Conservation (phyloP, 768 basidiomycete species). For the Calocybe indica region DNA sequence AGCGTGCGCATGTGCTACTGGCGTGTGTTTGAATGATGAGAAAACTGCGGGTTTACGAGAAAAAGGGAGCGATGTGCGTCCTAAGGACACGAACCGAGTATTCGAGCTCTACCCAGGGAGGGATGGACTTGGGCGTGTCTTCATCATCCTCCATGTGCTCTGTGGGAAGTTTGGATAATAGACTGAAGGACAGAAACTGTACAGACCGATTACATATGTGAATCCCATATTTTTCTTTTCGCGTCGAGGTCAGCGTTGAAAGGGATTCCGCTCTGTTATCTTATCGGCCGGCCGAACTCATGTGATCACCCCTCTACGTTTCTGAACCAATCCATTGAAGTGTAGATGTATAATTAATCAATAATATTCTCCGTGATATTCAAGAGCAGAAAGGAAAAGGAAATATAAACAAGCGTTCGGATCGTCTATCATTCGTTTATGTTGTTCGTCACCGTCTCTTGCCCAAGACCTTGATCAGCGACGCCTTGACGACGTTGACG, state of each 20-base stretch:
- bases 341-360: too few species aligned
- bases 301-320: too few species aligned
- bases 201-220: too few species aligned
- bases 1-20: constrained; percentile 78
- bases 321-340: too few species aligned
- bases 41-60: neutral
- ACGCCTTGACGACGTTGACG: constrained; percentile 62
- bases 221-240: too few species aligned
- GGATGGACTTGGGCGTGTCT: constrained; percentile 58
- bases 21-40: neutral
- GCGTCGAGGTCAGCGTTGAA: too few species aligned
- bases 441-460: constrained; percentile 37
- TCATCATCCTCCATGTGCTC: constrained; percentile 98
- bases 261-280: too few species aligned
- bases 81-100: constrained; percentile 52
- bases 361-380: too few species aligned
- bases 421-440: neutral
- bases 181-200: too few species aligned
- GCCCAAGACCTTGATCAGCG: constrained; percentile 67
- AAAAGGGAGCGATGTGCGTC: neutral
- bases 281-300: too few species aligned
- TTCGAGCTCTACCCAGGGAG: constrained; percentile 91
- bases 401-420: too few species aligned
- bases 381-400: too few species aligned
- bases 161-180: constrained; percentile 18